Percentiles rank a stretch among this genome's conserved stretches.
Evolutionary conservation across 345 rosid genomes (phyloP).

Genomic region (Toxicodendron radicans): DNA sequence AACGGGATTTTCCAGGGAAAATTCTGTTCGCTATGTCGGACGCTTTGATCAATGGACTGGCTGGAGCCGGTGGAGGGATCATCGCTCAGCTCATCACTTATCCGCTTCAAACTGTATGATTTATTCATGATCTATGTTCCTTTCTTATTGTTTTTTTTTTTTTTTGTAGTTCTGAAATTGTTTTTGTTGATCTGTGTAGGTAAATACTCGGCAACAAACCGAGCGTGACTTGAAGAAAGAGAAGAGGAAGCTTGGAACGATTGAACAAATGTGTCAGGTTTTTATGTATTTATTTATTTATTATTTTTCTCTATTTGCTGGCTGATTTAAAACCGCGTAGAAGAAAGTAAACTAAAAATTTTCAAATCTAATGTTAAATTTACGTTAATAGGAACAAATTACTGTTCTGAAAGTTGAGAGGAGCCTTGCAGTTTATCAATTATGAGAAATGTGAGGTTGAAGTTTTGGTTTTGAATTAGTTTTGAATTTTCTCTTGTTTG

Average conservation of each 20-base stretch:
- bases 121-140: neutral
- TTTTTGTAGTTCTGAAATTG: neutral
- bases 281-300: neutral
- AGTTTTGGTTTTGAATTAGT: neutral
- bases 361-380: neutral
- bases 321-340: neutral
- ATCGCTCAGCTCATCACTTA: conserved; percentile 92
- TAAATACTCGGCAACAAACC: conserved; percentile 95
- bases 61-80: conserved; percentile 98
- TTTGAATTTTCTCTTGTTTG: neutral
- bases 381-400: neutral
- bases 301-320: neutral
- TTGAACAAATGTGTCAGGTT: conserved; percentile 85
- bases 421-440: neutral
- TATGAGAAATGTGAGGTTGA: conserved; percentile 5
- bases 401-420: neutral
- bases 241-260: conserved; percentile 76
- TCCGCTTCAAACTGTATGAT: conserved; percentile 86
- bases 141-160: neutral
- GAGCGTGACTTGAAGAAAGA: conserved; percentile 81
- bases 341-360: neutral
- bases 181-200: conserved; percentile 45
- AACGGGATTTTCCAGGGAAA: conserved; percentile 17
- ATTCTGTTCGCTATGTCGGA: conserved; percentile 60
- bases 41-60: conserved; percentile 91